Evolutionary conservation across 768 basidiomycete species (phyloP).

Genomic region (Pleurotus platypus): DNA sequence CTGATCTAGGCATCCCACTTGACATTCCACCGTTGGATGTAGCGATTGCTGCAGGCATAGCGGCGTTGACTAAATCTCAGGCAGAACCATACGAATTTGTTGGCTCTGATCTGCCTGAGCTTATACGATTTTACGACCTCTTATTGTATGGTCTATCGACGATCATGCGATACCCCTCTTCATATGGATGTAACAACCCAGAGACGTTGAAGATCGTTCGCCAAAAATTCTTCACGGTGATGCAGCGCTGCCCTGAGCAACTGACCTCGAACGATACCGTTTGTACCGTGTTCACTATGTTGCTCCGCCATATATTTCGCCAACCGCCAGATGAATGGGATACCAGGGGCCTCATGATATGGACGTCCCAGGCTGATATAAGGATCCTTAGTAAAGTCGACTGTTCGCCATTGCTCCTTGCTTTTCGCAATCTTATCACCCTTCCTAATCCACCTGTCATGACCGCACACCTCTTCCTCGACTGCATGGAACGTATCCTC

Average conservation of each 20-base stretch:
- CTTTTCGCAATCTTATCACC: background rate
- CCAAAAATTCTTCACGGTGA: slow-evolving; percentile 1
- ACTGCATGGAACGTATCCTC: background rate
- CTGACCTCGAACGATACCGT: background rate
- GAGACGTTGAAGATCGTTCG: background rate
- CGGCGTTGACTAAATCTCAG: background rate
- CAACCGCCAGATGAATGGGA: background rate
- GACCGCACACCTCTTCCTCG: background rate
- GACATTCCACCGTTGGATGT: background rate
- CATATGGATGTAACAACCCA: background rate
- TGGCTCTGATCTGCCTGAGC: background rate
- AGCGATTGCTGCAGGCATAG: slow-evolving; percentile 4
- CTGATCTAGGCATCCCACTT: background rate
- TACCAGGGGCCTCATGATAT: background rate
- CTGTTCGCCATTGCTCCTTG: background rate
- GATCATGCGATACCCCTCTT: slow-evolving; percentile 7
- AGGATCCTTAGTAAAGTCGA: background rate
- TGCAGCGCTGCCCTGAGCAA: background rate
- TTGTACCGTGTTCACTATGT: background rate
- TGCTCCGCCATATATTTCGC: background rate
- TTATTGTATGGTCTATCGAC: slow-evolving; percentile 5
- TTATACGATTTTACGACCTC: background rate
- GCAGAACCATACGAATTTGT: background rate
- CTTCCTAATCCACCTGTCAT: background rate
- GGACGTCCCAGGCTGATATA: background rate